Base-by-base conservation (phyloP, 768 basidiomycete genomes). In the Lactifluus rugatus region DNA sequence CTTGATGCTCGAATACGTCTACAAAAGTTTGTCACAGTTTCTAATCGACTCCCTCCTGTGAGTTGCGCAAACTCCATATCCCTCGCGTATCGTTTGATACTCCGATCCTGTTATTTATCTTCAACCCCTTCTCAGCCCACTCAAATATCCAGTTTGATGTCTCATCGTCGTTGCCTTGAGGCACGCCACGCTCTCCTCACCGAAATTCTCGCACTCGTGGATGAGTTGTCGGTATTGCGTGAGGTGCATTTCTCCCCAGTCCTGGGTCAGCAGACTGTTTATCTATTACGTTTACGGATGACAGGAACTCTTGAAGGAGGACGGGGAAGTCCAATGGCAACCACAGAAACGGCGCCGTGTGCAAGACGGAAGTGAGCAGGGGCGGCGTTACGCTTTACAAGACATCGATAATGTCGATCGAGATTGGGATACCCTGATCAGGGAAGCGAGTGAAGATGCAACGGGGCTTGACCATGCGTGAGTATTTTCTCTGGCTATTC, bases 1-100 rank as follows among this genome's bases (percentile, higher is more conserved):
- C 77, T 97, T 28, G 90, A 96, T 68, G 82, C 89, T n/a, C 82
- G 95, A 36, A 98, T 98, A 69, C 84, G 84, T 25, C 71, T 96
- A 45, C 95, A 97, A 72, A 97, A 93, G 73, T 80, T 85, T 23
- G 75, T 83, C 46, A 66, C 75, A 1, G 74, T 84, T 11, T 76
- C 83, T 6, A 89, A 91, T 66, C 73, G 73, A 49, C 75, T 96
- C 6, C 85, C 89, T 34, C 66, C 63, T 34, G 90, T 85, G 66
- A 64, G 83, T 72, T 34, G 45, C 48, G 37, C 42, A 60, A 37
- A 41, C 9, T 13, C 0, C 11, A 44, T 42, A 28, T 32, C 42
- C 25, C 26, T 7, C 45, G 57, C 5, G 42, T 45, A 31, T 11
- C 34, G 16, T 45, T 65, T 52, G 48, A 53, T 16, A 71, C 55